Conservation (phyloP, 768 basidiomycete species). For the Tricholoma sp. region DNA sequence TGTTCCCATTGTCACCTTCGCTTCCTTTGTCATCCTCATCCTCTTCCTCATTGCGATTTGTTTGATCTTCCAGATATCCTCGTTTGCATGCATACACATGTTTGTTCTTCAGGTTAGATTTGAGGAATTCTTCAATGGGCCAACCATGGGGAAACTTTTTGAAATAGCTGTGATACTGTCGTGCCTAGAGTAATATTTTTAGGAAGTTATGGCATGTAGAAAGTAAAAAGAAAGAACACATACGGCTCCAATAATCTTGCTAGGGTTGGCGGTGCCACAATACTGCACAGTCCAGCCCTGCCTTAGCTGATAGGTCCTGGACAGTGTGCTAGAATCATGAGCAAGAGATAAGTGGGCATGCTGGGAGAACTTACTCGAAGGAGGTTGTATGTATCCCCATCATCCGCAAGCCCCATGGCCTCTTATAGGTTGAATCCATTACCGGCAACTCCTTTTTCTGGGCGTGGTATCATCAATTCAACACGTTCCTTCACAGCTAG, state of each 20-base stretch:
- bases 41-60: background rate
- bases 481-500: background rate
- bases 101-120: conserved; percentile 3
- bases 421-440: background rate
- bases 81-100: background rate
- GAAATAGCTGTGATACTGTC: conserved; percentile 1
- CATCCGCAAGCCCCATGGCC: background rate
- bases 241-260: background rate
- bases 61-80: background rate
- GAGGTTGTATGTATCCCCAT: background rate
- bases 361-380: background rate
- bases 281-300: background rate
- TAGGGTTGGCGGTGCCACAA: background rate
- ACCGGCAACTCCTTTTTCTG: background rate
- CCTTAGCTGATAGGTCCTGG: background rate
- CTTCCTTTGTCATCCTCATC: background rate
- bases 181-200: background rate
- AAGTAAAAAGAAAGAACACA: background rate
- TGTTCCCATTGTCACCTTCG: background rate
- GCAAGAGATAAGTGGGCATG: background rate
- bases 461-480: background rate
- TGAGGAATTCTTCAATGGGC: conserved; percentile 5
- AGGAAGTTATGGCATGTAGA: background rate
- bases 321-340: background rate
- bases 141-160: conserved; percentile 1